Conservation (phyloP, 2,329 filamentous ascomycete genomes). For the Colletotrichum echinochloae region DNA sequence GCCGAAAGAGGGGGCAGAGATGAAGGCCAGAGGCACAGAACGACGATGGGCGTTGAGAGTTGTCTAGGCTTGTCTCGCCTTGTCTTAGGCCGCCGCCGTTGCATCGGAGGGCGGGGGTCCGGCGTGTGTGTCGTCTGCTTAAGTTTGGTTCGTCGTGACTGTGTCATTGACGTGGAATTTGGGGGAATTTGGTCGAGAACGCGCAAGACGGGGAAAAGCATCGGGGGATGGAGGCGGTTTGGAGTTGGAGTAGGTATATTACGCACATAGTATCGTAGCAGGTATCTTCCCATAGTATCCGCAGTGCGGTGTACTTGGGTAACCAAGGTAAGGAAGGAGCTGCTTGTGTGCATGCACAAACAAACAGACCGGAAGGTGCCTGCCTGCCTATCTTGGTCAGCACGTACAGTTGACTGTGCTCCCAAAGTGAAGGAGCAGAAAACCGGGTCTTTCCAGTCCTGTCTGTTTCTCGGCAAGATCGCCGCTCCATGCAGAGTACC, state of each 20-base stretch:
- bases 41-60: background rate
- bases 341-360: too few species aligned
- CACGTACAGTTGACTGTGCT: too few species aligned
- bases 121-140: slow-evolving; percentile 14
- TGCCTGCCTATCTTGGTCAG: background rate
- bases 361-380: too few species aligned
- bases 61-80: slow-evolving; percentile 18
- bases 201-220: slow-evolving; percentile 1
- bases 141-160: slow-evolving; percentile 1
- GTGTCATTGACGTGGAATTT: background rate
- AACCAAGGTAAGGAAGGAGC: background rate
- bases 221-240: background rate
- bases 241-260: background rate
- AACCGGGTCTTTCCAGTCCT: background rate
- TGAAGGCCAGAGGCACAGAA: slow-evolving; percentile 16
- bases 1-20: background rate
- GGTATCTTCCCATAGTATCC: background rate
- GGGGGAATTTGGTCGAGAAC: background rate
- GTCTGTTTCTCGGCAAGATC: background rate
- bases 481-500: background rate
- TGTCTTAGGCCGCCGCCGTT: slow-evolving; percentile 29
- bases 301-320: background rate
- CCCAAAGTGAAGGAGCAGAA: background rate
- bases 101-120: slow-evolving; percentile 6
- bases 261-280: too few species aligned